Base-by-base conservation (phyloP, 2,329 filamentous ascomycete genomes). In the Colletotrichum horii region DNA sequence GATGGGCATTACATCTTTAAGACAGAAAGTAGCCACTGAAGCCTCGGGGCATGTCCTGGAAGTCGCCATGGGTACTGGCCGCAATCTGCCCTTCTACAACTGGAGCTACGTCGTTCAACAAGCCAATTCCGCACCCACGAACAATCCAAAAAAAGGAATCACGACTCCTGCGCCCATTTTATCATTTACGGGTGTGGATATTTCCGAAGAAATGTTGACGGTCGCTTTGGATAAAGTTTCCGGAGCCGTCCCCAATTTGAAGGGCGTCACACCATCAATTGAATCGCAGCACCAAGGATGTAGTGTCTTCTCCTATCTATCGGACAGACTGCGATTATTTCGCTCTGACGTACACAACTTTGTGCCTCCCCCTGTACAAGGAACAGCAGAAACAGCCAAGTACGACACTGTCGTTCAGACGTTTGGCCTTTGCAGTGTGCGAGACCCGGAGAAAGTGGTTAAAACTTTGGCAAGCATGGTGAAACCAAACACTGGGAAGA, bases 341-440 rank as follows among this genome's bases (percentile, higher is more conserved):
- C 82, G 86, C 78, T 86, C 84, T 58, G 89, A 91, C 77, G 89
- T 88, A 4, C 86, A 88, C 75, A 77, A 83, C 38, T 78, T 83
- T 0, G 82, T 91, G 2, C 88, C 89, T 2, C 70, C 81, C 7
- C 83, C 85, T 75, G 84, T 55, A 4, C 28, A 48, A 9, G 38
- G 55, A 9, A 11, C 30, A 3, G 36, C 61, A 6, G 19, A 28
- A n/a, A 11, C 66, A 58, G 22, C 48, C 36, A 67, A 71, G 58
- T 84, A 85, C 80, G 83, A 84, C 52, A 84, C 75, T 8, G 74
- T 74, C 52, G 76, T 48, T 28, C 8, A 87, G 87, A 92, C 91
- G 0, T 93, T 93, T 83, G 91, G 91, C 6, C 87, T 93, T 30
- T 93, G 92, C 83, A 92, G 89, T 79, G 91, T 93, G 4, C 85